Conservation (phyloP, 495 filamentous ascomycete genomes). For the Venustampulla echinocandica region DNA sequence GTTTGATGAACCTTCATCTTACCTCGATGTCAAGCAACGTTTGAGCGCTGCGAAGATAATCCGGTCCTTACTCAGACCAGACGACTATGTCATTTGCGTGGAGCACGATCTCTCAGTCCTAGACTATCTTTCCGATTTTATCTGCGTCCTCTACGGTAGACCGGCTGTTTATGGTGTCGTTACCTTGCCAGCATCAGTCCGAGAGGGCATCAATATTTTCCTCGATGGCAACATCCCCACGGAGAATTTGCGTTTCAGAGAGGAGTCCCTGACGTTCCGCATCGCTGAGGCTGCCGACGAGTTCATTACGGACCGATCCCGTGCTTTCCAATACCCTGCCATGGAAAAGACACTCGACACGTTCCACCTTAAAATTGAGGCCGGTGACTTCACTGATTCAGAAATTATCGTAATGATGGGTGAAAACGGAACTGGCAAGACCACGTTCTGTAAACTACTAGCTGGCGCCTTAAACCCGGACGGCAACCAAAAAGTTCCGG, state of each 20-base stretch:
- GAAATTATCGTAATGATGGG: conserved; percentile 99
- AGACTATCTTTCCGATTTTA: conserved; percentile 96
- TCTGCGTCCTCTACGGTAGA: conserved; percentile 92
- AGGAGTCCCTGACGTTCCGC: conserved; percentile 93
- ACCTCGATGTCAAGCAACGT: conserved; percentile 97
- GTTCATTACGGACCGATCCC: conserved; percentile 74
- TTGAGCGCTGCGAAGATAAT: conserved; percentile 86
- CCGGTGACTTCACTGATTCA: conserved; percentile 88
- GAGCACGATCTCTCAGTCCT: conserved; percentile 98
- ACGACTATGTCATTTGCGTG: conserved; percentile 96
- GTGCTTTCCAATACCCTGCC: conserved; percentile 73
- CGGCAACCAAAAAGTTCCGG: conserved; percentile 60
- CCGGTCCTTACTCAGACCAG: conserved; percentile 72
- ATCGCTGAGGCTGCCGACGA: conserved; percentile 89
- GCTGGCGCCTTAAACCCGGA: conserved; percentile 91
- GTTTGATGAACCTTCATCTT: conserved; percentile 99
- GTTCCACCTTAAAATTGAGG: conserved; percentile 76
- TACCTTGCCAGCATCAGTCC: conserved; percentile 89
- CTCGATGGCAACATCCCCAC: conserved; percentile 95
- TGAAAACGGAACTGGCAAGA: conserved; percentile 93
- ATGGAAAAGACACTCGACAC: conserved; percentile 92
- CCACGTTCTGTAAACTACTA: conserved; percentile 93
- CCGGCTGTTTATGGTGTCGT: conserved; percentile 97
- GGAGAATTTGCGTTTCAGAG: conserved; percentile 96
- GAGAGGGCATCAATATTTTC: conserved; percentile 99